Percentiles rank a stretch among this genome's conserved stretches.
Conservation (phyloP, 352 stramenopile genomes). For the Phytophthora hybrid region DNA sequence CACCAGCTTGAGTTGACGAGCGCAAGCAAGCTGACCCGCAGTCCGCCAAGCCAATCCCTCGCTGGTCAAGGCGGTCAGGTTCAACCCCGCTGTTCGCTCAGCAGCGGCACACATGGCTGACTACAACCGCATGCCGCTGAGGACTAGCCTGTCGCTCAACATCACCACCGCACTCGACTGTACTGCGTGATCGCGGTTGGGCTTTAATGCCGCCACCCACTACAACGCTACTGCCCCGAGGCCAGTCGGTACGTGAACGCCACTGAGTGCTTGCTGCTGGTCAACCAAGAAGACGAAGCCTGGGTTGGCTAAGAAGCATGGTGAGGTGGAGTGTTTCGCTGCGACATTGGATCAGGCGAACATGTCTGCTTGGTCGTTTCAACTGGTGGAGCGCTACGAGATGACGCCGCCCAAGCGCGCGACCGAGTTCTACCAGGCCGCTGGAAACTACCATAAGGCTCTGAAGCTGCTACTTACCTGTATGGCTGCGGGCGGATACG, state of each 20-base stretch:
- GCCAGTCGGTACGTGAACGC: conserved; percentile 84
- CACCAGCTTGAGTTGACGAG: too few species aligned
- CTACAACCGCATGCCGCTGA: too few species aligned
- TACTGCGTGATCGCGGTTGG: too few species aligned
- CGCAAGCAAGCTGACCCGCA: not conserved
- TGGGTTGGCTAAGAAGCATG: conserved; percentile 89
- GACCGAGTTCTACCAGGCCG: conserved; percentile 91
- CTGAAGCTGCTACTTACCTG: conserved; percentile 92
- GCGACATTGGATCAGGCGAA: conserved; percentile 76
- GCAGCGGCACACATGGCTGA: not conserved
- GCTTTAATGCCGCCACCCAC: not conserved
- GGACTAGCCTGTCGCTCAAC: too few species aligned
- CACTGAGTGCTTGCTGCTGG: conserved; percentile 96
- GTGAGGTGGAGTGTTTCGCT: conserved; percentile 92
- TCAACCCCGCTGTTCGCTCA: too few species aligned
- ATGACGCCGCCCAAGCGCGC: conserved; percentile 69
- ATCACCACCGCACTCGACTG: too few species aligned
- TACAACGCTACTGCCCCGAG: conserved; percentile 83
- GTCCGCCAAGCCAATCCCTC: not conserved
- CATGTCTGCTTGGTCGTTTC: conserved; percentile 84
- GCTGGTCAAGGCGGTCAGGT: not conserved
- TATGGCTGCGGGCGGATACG: conserved; percentile 21
- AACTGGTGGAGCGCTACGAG: conserved; percentile 93
- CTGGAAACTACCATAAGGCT: conserved; percentile 92
- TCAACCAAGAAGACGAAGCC: conserved; percentile 92